Evolutionary conservation across 2,329 filamentous ascomycete species (phyloP).

Genomic region (Neopestalotiopsis rosae): DNA sequence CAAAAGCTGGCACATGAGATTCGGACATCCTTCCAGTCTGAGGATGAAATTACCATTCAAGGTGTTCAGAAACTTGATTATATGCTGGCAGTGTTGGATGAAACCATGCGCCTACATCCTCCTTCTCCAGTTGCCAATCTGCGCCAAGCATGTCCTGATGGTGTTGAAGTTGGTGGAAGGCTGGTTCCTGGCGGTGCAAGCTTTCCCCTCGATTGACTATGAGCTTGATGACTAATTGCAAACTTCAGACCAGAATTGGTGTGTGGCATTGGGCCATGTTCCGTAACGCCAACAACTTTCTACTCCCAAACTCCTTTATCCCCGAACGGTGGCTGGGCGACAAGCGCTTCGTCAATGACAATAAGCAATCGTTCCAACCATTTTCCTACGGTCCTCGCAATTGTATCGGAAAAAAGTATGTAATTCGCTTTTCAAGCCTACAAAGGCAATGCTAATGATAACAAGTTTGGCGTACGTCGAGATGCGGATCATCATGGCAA

Average conservation of each 20-base stretch:
- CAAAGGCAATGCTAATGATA: too few species aligned
- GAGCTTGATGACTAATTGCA: not conserved
- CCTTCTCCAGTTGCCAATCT: not conserved
- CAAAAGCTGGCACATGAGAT: not conserved
- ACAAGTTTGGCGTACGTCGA: not conserved
- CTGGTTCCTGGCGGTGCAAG: not conserved
- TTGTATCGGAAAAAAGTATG: slow-evolving; percentile 13
- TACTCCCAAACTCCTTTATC: not conserved
- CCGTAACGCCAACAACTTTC: not conserved
- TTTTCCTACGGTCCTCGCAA: slow-evolving; percentile 18
- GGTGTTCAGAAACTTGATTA: not conserved
- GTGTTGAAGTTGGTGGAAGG: not conserved
- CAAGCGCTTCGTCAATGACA: slow-evolving; percentile 1
- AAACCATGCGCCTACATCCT: not conserved
- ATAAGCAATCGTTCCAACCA: slow-evolving; percentile 22
- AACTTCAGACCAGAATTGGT: not conserved
- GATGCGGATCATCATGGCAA: slow-evolving; percentile 1
- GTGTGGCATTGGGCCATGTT: not conserved
- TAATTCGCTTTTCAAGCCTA: not conserved
- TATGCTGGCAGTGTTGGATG: not conserved
- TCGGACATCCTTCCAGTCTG: not conserved
- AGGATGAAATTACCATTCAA: not conserved
- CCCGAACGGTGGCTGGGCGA: slow-evolving; percentile 14
- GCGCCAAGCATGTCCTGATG: not conserved
- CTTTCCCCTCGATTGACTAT: not conserved